phyloP scores from a whole-genome alignment of 2,329 filamentous ascomycete species.

The Aureobasidium vineae region DNA sequence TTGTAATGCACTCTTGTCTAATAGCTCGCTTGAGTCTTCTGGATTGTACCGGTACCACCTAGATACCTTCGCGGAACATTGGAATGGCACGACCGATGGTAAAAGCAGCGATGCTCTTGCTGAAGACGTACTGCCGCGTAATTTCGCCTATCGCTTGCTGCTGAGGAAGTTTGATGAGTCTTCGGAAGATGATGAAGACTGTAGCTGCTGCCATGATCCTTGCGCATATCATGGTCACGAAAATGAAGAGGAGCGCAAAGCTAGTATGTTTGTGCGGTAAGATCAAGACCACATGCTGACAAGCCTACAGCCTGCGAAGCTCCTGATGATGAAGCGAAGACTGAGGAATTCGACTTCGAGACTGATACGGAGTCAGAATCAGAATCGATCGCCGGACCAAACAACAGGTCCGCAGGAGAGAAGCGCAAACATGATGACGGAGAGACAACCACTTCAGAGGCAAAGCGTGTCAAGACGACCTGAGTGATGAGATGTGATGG shows the following conservation, averaged over 20 bases:
- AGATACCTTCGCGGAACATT: neutral
- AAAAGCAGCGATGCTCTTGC: neutral
- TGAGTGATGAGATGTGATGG: neutral
- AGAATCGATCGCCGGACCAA: neutral
- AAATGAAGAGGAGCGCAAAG: neutral
- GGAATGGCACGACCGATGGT: neutral
- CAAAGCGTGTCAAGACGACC: neutral
- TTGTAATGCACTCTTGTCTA: neutral
- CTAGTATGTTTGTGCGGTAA: neutral
- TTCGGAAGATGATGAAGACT: too few species aligned
- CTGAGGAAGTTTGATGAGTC: neutral
- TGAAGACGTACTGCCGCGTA: neutral
- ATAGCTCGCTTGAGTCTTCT: neutral
- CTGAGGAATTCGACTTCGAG: neutral
- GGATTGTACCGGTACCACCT: neutral
- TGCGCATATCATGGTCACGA: neutral
- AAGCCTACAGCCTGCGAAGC: neutral
- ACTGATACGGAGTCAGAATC: too few species aligned
- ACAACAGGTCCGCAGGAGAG: neutral
- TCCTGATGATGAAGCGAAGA: neutral
- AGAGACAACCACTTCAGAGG: neutral
- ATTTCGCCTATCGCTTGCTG: neutral
- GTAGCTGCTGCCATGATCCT: neutral
- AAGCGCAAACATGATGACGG: neutral
- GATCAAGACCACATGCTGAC: neutral